Conservation (phyloP, 2,329 filamentous ascomycete genomes). For the Beauveria sp. region DNA sequence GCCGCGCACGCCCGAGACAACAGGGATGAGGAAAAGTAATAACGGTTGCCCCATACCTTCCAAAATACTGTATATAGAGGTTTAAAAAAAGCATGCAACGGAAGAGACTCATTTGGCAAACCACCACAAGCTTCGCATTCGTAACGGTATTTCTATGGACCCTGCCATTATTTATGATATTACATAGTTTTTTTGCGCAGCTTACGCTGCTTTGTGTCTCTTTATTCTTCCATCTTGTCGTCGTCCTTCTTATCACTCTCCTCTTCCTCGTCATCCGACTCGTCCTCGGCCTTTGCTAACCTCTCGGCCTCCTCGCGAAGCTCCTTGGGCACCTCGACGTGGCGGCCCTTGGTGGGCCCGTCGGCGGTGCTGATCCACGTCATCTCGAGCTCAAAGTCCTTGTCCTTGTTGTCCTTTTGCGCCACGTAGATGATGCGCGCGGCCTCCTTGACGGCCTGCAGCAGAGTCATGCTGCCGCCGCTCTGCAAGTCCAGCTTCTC, state of each 20-base stretch:
- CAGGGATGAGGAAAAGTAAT: background rate
- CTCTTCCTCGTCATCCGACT: conserved; percentile 80
- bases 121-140: conserved; percentile 22
- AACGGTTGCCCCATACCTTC: too few relatives aligned
- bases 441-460: conserved; percentile 90
- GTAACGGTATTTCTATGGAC: conserved; percentile 1
- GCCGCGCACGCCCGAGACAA: conserved; percentile 25
- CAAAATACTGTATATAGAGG: background rate
- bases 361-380: conserved; percentile 85
- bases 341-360: conserved; percentile 85
- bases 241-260: conserved; percentile 50
- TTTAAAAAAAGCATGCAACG: background rate
- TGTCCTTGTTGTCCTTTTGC: conserved; percentile 98
- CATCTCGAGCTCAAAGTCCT: conserved; percentile 99
- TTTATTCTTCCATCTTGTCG: conserved; percentile 87
- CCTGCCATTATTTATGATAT: conserved; percentile 23
- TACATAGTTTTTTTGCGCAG: conserved; percentile 22
- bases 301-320: conserved; percentile 86
- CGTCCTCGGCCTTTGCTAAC: conserved; percentile 82
- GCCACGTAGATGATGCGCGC: conserved; percentile 95
- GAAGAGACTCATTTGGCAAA: background rate
- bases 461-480: conserved; percentile 66
- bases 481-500: conserved; percentile 90
- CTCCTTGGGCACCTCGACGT: conserved; percentile 88
- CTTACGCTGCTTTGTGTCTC: conserved; percentile 10